These are phyloP conservation scores for Camelina sativa DNA, from an alignment of 345 rosid species.

Conservation along the genomic window DNA sequence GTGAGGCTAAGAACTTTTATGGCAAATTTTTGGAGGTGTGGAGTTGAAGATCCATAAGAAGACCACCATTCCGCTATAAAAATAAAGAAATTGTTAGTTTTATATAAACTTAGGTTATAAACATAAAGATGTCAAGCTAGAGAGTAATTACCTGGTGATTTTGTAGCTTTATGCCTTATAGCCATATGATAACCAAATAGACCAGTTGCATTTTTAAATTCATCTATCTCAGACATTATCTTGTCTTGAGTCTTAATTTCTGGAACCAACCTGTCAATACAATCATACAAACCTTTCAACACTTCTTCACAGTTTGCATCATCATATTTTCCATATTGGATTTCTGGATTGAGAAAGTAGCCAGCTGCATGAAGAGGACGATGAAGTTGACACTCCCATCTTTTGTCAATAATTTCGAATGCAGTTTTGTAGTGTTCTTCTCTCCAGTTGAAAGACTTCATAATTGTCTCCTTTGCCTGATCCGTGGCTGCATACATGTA, in stretches of 20 bases:
- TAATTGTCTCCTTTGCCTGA: neutral
- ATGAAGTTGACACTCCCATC: conserved; percentile 1
- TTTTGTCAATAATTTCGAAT: neutral
- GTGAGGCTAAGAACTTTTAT: neutral
- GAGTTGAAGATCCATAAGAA: neutral
- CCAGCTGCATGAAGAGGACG: neutral
- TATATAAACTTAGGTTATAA: too few species aligned
- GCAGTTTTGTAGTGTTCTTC: neutral
- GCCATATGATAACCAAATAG: neutral
- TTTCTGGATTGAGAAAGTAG: neutral
- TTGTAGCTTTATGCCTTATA: neutral
- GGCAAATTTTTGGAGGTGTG: neutral
- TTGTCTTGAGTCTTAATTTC: neutral
- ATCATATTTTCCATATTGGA: too few species aligned
- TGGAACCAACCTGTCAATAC: neutral
- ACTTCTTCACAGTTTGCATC: too few species aligned
- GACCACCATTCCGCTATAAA: neutral
- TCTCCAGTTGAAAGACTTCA: neutral
- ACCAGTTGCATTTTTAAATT: neutral
- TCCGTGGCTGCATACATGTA: conserved; percentile 7
- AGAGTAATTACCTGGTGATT: neutral
- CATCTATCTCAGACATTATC: neutral
- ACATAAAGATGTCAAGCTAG: too few species aligned
- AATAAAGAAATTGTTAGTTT: neutral
- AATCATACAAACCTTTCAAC: neutral